Evolutionary conservation across 2,329 filamentous ascomycete genomes (phyloP).

Genomic region (Arthrobotrys conoides): DNA sequence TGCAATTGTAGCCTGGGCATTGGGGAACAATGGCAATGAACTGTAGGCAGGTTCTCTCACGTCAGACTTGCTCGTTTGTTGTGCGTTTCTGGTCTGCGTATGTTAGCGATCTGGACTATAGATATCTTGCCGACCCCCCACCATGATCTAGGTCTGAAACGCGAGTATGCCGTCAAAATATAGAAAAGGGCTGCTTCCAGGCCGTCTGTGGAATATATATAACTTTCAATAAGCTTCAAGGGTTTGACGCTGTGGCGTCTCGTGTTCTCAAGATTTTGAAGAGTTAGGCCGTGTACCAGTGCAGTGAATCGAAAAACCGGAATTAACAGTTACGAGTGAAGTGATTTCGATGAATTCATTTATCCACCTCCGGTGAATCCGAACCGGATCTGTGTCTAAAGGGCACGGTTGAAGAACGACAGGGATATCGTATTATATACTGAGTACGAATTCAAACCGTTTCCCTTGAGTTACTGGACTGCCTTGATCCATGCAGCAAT

Average conservation of each 20-base stretch:
- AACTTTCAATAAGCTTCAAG: background rate
- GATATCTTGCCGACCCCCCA: conserved; percentile 8
- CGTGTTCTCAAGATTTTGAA: background rate
- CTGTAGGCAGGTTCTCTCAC: conserved; percentile 11
- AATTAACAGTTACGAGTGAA: too few species aligned
- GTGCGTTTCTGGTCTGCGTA: conserved; percentile 16
- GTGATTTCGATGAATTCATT: too few species aligned
- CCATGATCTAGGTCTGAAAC: conserved; percentile 3
- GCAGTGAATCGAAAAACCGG: too few species aligned
- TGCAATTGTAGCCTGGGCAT: too few species aligned
- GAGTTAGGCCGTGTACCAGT: too few species aligned
- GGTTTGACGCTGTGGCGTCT: background rate
- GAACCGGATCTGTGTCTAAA: too few species aligned
- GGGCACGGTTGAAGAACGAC: too few species aligned
- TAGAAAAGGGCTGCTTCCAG: background rate
- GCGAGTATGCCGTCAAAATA: background rate
- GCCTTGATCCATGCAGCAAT: too few species aligned
- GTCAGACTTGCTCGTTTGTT: conserved; percentile 7
- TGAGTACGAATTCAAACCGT: too few species aligned
- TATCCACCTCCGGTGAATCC: too few species aligned
- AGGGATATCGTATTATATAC: too few species aligned
- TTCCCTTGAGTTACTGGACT: too few species aligned
- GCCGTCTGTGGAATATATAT: background rate
- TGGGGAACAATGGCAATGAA: background rate
- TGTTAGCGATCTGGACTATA: conserved; percentile 26